Evolutionary conservation across 768 basidiomycete genomes (phyloP).

Genomic region (Tremella yokohamensis): DNA sequence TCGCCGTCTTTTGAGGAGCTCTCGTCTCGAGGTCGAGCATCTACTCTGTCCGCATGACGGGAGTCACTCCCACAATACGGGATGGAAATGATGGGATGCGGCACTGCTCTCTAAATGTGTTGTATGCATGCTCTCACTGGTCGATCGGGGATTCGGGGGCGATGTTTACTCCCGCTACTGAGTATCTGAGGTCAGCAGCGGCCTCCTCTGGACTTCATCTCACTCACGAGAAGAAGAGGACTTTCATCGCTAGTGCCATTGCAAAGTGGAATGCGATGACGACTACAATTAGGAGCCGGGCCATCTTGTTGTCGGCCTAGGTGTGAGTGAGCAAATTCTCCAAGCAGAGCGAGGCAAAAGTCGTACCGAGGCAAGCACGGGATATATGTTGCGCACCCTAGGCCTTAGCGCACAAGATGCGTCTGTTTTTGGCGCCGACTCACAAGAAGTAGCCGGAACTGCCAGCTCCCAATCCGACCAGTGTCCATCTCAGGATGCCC

Average conservation of each 20-base stretch:
- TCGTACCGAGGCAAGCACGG: slow-evolving; percentile 76
- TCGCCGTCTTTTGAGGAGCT: slow-evolving; percentile 59
- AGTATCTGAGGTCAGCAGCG: slow-evolving; percentile 22
- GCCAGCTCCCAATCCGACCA: slow-evolving; percentile 68
- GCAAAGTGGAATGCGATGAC: slow-evolving; percentile 71
- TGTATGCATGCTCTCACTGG: slow-evolving; percentile 9
- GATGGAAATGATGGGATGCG: too few species aligned
- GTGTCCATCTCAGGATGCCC: slow-evolving; percentile 73
- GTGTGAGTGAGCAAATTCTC: not conserved
- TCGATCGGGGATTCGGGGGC: slow-evolving; percentile 37
- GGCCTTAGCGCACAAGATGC: not conserved
- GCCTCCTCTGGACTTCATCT: not conserved
- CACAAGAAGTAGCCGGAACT: slow-evolving; percentile 83
- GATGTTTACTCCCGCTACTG: slow-evolving; percentile 26
- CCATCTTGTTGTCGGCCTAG: slow-evolving; percentile 70
- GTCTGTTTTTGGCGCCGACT: slow-evolving; percentile 16
- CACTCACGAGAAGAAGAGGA: slow-evolving; percentile 61
- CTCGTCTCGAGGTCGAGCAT: too few species aligned
- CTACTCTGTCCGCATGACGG: too few species aligned
- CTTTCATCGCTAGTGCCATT: slow-evolving; percentile 80
- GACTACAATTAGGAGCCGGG: slow-evolving; percentile 73
- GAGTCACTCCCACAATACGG: too few species aligned
- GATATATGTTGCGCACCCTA: slow-evolving; percentile 63
- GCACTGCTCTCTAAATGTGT: not conserved
- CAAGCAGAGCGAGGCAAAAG: not conserved